Base-by-base conservation (phyloP, 768 basidiomycete species). In the Pulveroboletus frians region DNA sequence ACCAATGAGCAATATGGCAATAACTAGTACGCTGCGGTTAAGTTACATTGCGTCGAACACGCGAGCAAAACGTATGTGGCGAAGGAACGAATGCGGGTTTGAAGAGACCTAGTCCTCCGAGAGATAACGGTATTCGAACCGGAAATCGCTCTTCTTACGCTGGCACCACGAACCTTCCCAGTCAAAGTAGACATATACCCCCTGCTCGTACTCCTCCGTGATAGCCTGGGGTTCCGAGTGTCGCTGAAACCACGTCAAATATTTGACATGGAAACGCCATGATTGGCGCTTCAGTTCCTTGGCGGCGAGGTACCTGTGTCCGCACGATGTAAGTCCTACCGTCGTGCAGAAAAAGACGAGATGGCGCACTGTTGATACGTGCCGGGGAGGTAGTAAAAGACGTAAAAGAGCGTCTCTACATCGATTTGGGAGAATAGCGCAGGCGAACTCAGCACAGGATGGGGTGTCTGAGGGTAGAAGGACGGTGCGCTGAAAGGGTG, bases 161-260 rank as follows among this genome's bases (percentile, higher is more conserved):
- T 95, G 92, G 68, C 93, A 96, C 96, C 95, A 99, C 55, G 89
- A 91, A 43, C 92, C 92, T 68, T 97, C 94, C 94, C 94, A 97
- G 71, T 97, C 95, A 68, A 98, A 97, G 76, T 99, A 99, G 30
- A 96, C 89, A 69, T 99, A 99, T 13, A 96, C 92, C 13, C 96
- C 96, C 72, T 98, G 94, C 70, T 99, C 96, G 68, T 97, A 99
- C 67, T 98, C 95, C 60, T 98, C 95, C 45, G 96, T 99, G 66
- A 99, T 97, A 2, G 93, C 93, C 63, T 95, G 92, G 9, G 96
- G 96, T 63, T 98, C 94, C 20, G 92, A 93, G 62, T 96, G 92
- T 32, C 96, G 83, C 69, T 98, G 96, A 81, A 99, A 99, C 94
- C 96, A 99, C 27, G 96, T 99, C 52, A 99, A 73, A 66, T 97